Conservation (phyloP, 2,329 filamentous ascomycete species). For the Aspergillus aculeatinus region DNA sequence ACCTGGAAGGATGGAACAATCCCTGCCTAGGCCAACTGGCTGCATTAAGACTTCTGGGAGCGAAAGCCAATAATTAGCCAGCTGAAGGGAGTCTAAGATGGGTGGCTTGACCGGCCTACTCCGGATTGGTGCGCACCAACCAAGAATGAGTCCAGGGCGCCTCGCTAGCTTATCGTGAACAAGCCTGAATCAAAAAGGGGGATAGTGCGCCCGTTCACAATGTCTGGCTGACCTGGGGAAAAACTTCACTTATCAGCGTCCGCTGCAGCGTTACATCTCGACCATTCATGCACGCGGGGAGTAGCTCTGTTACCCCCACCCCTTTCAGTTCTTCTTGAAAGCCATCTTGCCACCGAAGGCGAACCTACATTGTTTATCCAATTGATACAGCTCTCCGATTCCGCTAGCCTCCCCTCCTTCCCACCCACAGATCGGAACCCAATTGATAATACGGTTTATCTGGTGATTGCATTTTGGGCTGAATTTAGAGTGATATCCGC, state of each 20-base stretch:
- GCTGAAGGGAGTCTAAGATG: neutral
- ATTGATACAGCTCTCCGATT: neutral
- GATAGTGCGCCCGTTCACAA: neutral
- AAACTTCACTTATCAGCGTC: neutral
- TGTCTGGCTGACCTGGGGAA: neutral
- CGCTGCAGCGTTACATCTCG: neutral
- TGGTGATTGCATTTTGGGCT: no score
- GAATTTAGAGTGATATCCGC: neutral
- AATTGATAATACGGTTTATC: neutral
- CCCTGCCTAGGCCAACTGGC: neutral
- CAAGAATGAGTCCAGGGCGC: neutral
- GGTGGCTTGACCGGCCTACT: neutral
- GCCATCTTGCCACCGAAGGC: neutral
- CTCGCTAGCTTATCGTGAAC: slow-evolving; percentile 17
- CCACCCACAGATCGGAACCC: neutral
- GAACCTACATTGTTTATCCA: neutral
- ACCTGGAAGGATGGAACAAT: neutral
- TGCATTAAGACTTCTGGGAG: neutral
- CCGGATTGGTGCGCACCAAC: neutral
- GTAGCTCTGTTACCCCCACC: no score
- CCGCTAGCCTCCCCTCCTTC: neutral
- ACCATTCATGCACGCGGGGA: neutral
- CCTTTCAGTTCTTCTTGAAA: no score
- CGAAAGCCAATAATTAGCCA: neutral
- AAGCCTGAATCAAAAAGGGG: slow-evolving; percentile 12